Percentiles rank a stretch among this genome's conserved stretches.
Conservation (phyloP, 441 rosid genomes). For the Gossypium aridum region DNA sequence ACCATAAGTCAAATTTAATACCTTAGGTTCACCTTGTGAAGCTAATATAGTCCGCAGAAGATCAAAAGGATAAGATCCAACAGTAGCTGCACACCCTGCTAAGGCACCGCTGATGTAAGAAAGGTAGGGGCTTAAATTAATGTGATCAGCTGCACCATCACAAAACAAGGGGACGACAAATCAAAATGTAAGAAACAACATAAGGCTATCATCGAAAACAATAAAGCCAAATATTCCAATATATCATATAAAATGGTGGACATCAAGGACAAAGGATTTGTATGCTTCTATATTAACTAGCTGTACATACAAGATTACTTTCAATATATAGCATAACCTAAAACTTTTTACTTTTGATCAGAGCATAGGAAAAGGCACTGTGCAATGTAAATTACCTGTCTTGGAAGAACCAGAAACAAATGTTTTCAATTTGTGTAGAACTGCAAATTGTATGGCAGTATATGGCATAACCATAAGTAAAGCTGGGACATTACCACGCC, state of each 20-base stretch:
- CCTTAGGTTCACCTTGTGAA: slow-evolving; percentile 98
- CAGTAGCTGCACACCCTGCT: slow-evolving; percentile 93
- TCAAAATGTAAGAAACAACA: neutral
- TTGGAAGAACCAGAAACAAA: slow-evolving; percentile 85
- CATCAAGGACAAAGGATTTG: neutral
- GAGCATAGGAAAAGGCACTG: neutral
- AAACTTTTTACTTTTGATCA: neutral
- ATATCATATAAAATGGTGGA: neutral
- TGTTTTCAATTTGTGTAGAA: slow-evolving; percentile 74
- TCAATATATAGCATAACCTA: neutral
- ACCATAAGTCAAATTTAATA: slow-evolving; percentile 14
- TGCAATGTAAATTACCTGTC: slow-evolving; percentile 42
- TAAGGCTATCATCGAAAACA: neutral
- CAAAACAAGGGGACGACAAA: neutral
- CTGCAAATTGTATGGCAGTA: slow-evolving; percentile 83
- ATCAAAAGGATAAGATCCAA: slow-evolving; percentile 97
- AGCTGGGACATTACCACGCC: slow-evolving; percentile 99
- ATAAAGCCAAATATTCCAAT: neutral
- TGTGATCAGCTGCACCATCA: slow-evolving; percentile 70
- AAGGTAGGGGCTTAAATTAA: slow-evolving; percentile 72
- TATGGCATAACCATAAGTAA: slow-evolving; percentile 97
- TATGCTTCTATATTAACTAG: neutral
- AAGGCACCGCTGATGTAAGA: slow-evolving; percentile 84
- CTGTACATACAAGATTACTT: neutral
- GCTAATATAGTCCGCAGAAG: slow-evolving; percentile 86